Conservation (phyloP, 2,329 filamentous ascomycete genomes). For the Exophiala sideris region DNA sequence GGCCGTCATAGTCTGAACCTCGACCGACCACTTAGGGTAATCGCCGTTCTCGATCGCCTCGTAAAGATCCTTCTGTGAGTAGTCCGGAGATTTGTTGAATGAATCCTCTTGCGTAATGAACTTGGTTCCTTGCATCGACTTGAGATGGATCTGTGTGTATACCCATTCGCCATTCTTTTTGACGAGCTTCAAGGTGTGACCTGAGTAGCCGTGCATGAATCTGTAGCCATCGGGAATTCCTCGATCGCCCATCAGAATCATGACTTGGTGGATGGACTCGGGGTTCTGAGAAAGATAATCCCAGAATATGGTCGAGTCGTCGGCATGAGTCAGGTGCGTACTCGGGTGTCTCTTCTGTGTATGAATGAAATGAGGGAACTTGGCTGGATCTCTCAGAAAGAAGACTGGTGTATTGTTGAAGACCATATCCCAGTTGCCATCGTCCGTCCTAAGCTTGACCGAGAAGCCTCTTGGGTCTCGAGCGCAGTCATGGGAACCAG, state of each 20-base stretch:
- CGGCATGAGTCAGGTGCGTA: constrained; percentile 47
- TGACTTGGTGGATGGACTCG: constrained; percentile 53
- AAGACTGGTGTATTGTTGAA: constrained; percentile 68
- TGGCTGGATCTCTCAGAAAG: constrained; percentile 63
- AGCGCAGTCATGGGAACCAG: constrained; percentile 67
- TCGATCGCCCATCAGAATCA: constrained; percentile 54
- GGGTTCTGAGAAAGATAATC: constrained; percentile 54
- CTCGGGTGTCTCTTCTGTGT: constrained; percentile 60
- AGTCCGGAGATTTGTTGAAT: constrained; percentile 49
- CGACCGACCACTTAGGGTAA: constrained; percentile 51
- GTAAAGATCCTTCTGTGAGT: constrained; percentile 53
- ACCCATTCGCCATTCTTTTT: constrained; percentile 55
- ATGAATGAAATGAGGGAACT: constrained; percentile 60
- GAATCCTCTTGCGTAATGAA: constrained; percentile 54
- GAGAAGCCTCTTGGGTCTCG: constrained; percentile 71
- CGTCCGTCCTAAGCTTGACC: constrained; percentile 69
- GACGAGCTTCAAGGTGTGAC: constrained; percentile 53
- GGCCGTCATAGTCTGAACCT: constrained; percentile 51
- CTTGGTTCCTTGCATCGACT: constrained; percentile 51
- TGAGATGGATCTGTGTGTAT: constrained; percentile 53
- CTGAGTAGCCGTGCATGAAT: constrained; percentile 54
- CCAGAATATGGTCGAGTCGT: constrained; percentile 34
- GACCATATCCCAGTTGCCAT: constrained; percentile 72
- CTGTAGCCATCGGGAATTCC: constrained; percentile 55
- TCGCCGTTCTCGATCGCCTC: constrained; percentile 52